Base-by-base conservation (phyloP, 768 basidiomycete genomes). In the Termitomyces sp. region DNA sequence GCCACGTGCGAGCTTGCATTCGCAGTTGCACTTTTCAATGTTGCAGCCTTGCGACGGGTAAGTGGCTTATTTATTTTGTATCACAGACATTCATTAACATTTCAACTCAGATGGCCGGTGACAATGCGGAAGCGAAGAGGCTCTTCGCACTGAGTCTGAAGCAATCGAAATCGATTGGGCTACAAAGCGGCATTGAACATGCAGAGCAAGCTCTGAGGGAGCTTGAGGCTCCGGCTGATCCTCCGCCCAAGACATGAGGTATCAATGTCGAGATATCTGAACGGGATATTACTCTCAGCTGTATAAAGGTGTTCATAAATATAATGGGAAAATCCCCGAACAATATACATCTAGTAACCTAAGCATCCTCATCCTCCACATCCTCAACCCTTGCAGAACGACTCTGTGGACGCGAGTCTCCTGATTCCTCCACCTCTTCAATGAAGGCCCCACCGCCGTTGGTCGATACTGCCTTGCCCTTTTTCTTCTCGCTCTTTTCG, bases 21-120 rank as follows among this genome's bases (percentile, higher is more conserved):
- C 54, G 84, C 83, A 3, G 84, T 82, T 2, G 76, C 83, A 42
- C 69, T 88, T n/a, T 88, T 82, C 65, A 89, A 90, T 61, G 71
- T 87, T 45, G 88, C 82, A 22, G 78, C 81, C 50, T 65, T 89
- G 57, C 76, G 81, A 11, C 82, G 86, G 74, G 80, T 79, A 45
- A 36, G 46, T 45, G 36, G 39, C 32, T 2, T 11, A 45, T 4
- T 18, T 33, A 42, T 9, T 15, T 24, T 22, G n/a, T 22, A 18
- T 18, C 18, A 15, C 33, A 11, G 9, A 46, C 28, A 12, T 56
- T n/a, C n/a, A 20, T 40, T n/a, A 7, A 32, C 22, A 32, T 36
- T 11, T 49, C 1, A 15, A 38, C 20, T 7, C 22, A 81, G 80
- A 74, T 80, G 65, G 65, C 73, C 2, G 78, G 76, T 4, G 78